These are phyloP conservation scores for Hibiscus syriacus DNA, from an alignment of 345 rosid species.

Conservation along the genomic window DNA sequence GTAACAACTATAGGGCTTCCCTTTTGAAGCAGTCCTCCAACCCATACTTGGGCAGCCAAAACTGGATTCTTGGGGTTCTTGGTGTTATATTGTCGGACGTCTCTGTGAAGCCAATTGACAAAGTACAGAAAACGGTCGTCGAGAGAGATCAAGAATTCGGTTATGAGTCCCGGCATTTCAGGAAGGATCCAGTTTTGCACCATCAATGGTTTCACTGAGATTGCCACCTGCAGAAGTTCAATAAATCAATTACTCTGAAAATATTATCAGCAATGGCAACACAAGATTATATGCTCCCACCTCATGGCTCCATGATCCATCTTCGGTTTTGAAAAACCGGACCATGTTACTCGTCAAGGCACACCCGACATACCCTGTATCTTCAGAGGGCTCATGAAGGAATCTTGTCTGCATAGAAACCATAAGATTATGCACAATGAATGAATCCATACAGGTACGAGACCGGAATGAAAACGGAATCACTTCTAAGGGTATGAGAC, in stretches of 20 bases:
- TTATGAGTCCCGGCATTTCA: too few species aligned
- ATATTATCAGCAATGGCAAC: neutral
- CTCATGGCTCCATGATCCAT: slow-evolving; percentile 85
- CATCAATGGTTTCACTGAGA: slow-evolving; percentile 64
- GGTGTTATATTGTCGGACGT: slow-evolving; percentile 78
- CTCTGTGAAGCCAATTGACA: slow-evolving; percentile 93
- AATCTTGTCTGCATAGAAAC: slow-evolving; percentile 58
- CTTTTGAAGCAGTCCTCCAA: neutral
- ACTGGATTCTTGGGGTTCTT: too few species aligned
- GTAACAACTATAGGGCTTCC: too few species aligned
- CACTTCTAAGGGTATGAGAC: slow-evolving; percentile 69
- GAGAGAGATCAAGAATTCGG: too few species aligned
- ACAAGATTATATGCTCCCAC: slow-evolving; percentile 18
- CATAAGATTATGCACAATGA: neutral
- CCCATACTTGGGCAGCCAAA: neutral
- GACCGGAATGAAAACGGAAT: too few species aligned
- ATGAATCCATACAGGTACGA: too few species aligned
- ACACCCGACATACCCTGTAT: too few species aligned
- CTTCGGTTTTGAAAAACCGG: too few species aligned
- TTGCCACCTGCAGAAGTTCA: slow-evolving; percentile 49
- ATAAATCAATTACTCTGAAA: neutral
- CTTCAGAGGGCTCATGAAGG: slow-evolving; percentile 84
- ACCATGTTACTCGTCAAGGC: too few species aligned
- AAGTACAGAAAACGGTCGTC: slow-evolving; percentile 85
- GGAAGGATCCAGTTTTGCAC: too few species aligned